These are phyloP conservation scores for Quercus ilex DNA, from an alignment of 306 rosid genomes.

Conservation along the genomic window DNA sequence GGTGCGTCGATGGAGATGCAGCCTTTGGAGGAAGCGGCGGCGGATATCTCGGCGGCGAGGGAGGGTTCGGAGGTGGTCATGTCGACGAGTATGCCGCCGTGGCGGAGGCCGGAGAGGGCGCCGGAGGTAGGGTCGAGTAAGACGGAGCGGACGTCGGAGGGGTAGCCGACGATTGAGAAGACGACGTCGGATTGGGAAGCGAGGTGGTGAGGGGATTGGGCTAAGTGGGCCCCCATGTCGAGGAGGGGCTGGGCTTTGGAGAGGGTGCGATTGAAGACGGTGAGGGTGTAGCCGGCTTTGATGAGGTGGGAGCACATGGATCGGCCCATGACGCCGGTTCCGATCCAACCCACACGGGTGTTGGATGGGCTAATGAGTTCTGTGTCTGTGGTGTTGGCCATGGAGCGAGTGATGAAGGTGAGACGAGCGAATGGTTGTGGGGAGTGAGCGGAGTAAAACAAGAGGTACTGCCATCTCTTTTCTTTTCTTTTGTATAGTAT, in stretches of 20 bases:
- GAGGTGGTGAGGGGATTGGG: constrained; percentile 53
- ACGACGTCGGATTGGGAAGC: constrained; percentile 82
- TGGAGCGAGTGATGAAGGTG: constrained; percentile 32
- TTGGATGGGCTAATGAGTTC: constrained; percentile 54
- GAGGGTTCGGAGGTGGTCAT: constrained; percentile 97
- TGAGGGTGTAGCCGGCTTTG: constrained; percentile 79
- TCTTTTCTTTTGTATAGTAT: background rate
- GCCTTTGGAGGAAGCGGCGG: constrained; percentile 41
- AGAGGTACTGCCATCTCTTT: constrained; percentile 14
- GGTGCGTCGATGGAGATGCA: constrained; percentile 81
- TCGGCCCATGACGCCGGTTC: constrained; percentile 92
- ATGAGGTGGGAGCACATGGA: constrained; percentile 84
- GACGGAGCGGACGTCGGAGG: constrained; percentile 89
- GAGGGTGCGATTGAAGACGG: constrained; percentile 87
- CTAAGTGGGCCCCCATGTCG: constrained; percentile 69
- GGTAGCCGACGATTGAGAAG: constrained; percentile 88
- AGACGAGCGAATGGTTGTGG: background rate
- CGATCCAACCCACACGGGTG: constrained; percentile 93
- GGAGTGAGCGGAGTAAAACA: constrained; percentile 8
- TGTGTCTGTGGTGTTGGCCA: constrained; percentile 36
- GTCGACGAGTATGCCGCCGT: constrained; percentile 80
- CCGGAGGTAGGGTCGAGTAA: constrained; percentile 65
- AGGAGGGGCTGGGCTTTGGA: constrained; percentile 83
- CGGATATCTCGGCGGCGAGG: constrained; percentile 69
- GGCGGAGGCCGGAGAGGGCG: constrained; percentile 74